Percentiles rank a stretch among this genome's conserved stretches.
Conservation (phyloP, 108 stramenopile genomes). For the Craspedostauros australis region DNA sequence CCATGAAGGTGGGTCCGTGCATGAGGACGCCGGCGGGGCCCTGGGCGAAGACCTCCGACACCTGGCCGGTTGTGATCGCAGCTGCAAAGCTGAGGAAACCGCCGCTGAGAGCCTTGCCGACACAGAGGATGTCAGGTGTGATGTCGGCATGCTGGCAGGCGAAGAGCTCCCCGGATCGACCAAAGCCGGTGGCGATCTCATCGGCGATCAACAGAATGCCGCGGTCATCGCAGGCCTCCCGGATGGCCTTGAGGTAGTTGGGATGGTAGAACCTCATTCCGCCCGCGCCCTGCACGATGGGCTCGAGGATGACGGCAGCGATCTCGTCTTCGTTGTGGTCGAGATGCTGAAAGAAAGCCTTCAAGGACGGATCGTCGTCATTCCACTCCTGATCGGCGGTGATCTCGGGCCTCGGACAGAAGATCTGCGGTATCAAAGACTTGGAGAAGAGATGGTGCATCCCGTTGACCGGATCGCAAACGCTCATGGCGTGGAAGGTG, state of each 20-base stretch:
- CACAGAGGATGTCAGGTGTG: conserved; percentile 75
- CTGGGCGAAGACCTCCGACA: conserved; percentile 58
- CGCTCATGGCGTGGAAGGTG: conserved; percentile 85
- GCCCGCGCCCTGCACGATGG: conserved; percentile 89
- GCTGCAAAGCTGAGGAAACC: conserved; percentile 83
- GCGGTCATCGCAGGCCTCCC: conserved; percentile 68
- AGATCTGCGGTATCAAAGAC: conserved; percentile 47
- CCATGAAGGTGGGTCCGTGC: conserved; percentile 86
- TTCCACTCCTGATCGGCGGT: conserved; percentile 20
- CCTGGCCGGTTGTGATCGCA: conserved; percentile 47
- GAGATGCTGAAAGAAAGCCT: conserved; percentile 29
- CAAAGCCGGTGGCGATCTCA: conserved; percentile 90
- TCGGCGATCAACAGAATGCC: conserved; percentile 80
- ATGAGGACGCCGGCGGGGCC: conserved; percentile 53
- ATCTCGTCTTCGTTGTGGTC: conserved; percentile 39
- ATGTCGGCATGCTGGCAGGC: conserved; percentile 56
- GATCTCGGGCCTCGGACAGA: conserved; percentile 40
- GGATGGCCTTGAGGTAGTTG: conserved; percentile 33
- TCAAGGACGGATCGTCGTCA: conserved; percentile 14
- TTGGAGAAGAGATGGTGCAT: conserved; percentile 68
- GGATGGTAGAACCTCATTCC: conserved; percentile 86
- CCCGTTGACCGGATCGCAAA: conserved; percentile 82
- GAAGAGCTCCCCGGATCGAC: conserved; percentile 80
- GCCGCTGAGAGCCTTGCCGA: conserved; percentile 84
- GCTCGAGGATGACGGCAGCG: conserved; percentile 88